These are phyloP conservation scores for Hebeloma cylindrosporum DNA, from an alignment of 768 basidiomycete species.

Conservation along the genomic window DNA sequence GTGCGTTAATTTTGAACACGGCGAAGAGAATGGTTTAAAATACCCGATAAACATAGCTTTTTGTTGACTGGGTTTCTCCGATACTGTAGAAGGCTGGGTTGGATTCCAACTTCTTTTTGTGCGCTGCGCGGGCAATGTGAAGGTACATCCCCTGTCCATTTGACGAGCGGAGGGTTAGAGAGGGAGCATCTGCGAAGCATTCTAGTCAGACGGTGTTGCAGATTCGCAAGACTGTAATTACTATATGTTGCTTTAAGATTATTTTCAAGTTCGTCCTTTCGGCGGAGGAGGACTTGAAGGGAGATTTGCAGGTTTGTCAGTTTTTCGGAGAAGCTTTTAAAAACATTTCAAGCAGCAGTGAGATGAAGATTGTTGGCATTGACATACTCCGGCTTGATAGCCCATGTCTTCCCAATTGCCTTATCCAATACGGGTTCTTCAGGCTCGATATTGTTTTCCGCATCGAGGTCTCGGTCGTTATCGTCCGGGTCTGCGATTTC, in stretches of 20 bases:
- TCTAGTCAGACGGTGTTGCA: not conserved
- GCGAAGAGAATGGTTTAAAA: conserved; percentile 11
- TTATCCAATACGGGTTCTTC: conserved; percentile 7
- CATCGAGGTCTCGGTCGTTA: conserved; percentile 4
- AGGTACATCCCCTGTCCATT: conserved; percentile 73
- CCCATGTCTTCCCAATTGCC: conserved; percentile 45
- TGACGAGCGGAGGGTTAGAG: conserved; percentile 69
- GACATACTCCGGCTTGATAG: conserved; percentile 64
- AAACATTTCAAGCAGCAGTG: not conserved
- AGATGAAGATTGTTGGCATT: conserved; percentile 1
- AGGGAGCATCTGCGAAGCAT: conserved; percentile 58
- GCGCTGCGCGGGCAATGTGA: conserved; percentile 64
- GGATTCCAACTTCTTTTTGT: conserved; percentile 47
- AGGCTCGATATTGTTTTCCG: conserved; percentile 5
- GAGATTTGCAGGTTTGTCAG: conserved; percentile 48
- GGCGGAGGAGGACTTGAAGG: conserved; percentile 43
- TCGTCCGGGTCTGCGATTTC: conserved; percentile 14
- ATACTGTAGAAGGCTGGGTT: conserved; percentile 56
- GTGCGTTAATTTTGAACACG: not conserved
- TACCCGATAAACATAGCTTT: conserved; percentile 68
- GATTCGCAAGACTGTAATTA: conserved; percentile 26
- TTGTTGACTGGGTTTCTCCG: conserved; percentile 64
- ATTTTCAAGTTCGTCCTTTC: conserved; percentile 53
- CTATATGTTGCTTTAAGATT: conserved; percentile 55
- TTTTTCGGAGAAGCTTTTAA: conserved; percentile 57